Conservation (phyloP, 768 basidiomycete genomes). For the Serendipita sp. region DNA sequence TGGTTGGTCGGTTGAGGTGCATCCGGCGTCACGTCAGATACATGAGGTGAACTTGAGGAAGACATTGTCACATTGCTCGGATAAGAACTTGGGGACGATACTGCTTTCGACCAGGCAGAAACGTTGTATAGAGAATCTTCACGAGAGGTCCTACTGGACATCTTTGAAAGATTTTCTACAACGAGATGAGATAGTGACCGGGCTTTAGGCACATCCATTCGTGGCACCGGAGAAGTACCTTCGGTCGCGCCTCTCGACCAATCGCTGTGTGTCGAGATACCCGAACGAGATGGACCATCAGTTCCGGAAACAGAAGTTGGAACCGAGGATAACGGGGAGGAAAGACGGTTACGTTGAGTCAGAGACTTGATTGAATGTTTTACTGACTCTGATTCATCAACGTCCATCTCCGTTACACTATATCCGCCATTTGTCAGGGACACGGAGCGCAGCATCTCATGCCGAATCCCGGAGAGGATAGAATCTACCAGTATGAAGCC, state of each 20-base stretch:
- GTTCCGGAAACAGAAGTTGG: neutral
- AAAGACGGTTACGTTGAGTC: neutral
- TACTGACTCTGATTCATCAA: conserved; percentile 16
- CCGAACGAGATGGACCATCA: neutral
- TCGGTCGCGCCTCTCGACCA: neutral
- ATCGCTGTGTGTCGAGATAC: neutral
- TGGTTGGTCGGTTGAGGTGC: conserved; percentile 15
- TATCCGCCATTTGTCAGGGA: neutral
- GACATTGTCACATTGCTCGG: neutral
- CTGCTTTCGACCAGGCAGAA: neutral
- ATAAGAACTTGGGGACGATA: neutral
- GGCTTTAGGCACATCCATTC: neutral
- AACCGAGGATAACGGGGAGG: neutral
- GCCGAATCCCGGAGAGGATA: conserved; percentile 55
- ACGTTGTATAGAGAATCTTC: neutral
- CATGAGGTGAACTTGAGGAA: neutral
- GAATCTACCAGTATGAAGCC: conserved; percentile 85
- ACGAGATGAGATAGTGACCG: neutral
- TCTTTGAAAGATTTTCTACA: neutral
- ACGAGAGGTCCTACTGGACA: neutral
- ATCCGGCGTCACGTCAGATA: neutral
- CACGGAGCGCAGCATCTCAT: conserved; percentile 29
- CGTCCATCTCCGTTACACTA: conserved; percentile 13
- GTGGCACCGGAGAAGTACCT: neutral
- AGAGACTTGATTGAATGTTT: too few species aligned